Evolutionary conservation across 192 early-diverging fungal species (phyloP), one percentile per base, ranked within the genome.

Genomic region (Coemansia sp.): DNA sequence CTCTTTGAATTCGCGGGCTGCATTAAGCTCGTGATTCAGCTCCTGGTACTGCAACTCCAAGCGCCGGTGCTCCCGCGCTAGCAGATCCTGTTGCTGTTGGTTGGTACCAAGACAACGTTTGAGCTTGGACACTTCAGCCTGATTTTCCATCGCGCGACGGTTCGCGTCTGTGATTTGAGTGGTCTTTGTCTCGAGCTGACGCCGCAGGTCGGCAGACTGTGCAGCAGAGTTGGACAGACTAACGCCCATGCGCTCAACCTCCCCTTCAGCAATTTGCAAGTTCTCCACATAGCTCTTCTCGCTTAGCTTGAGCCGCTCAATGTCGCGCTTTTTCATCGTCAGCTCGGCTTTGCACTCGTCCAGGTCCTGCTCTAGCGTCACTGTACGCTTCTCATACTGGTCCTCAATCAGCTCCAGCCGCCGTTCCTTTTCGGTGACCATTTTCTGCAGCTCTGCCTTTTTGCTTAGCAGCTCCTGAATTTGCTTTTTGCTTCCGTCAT

Each of bases 251-350:
- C 60, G 59, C 60, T 76, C 75, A 9, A 82, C 41, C 27, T 76
- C 70, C 27, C 38, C 41, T 56, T 82, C 79, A 14, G 79, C 67
- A 25, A 59, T 24, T 1, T 69, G 48, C 41, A 82, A 53, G 53
- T 39, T 67, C 48, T 76, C 62, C 14, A 51, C 2, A 29, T 60
- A 61, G 62, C 49, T 64, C 39, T 57, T 69, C 29, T 69, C 60
- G 25, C 59, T 29, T 22, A 15, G 24, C 59, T 57, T 72, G 60
- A 73, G 70, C 22, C 66, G 70, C 37, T 82, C 79, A 37, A 82
- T 76, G 6, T 82, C 79, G 45, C 79, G 73, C 60, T 67, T 66
- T 61, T 70, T 76, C 60, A 65, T 77, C 7, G 75, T 71, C 56
- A 78, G 52, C 62, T 82, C 72, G 14, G 65, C 71, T 29, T 53